These are phyloP conservation scores for Mytilinidion resinicola DNA, from an alignment of 495 filamentous ascomycete species.

Conservation along the genomic window DNA sequence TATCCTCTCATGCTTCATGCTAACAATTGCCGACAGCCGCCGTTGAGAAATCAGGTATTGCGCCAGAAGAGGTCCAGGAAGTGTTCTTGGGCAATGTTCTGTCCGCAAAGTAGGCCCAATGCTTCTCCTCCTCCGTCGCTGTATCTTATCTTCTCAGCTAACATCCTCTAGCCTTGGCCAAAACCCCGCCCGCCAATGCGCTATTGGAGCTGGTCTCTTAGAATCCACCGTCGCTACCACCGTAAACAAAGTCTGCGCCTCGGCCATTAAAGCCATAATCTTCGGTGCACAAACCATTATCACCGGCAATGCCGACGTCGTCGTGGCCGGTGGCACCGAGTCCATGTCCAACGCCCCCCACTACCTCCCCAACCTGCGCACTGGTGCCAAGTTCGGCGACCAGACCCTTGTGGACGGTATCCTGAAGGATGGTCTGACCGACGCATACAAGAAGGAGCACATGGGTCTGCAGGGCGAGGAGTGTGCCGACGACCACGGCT, in stretches of 20 bases:
- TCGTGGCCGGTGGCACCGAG: constrained; percentile 90
- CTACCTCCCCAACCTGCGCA: constrained; percentile 79
- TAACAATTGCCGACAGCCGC: constrained; percentile 52
- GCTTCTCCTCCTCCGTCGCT: constrained; percentile 2
- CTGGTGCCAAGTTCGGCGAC: constrained; percentile 85
- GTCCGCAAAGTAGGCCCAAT: constrained; percentile 70
- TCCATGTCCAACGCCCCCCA: constrained; percentile 98
- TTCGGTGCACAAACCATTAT: constrained; percentile 94
- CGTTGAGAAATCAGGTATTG: constrained; percentile 76
- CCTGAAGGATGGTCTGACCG: constrained; percentile 83
- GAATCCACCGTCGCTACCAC: constrained; percentile 79
- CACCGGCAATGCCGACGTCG: constrained; percentile 80
- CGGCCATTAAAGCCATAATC: constrained; percentile 86
- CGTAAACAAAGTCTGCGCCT: constrained; percentile 98
- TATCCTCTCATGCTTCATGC: constrained; percentile 4
- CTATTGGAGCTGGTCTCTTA: constrained; percentile 75
- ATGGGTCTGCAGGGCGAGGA: constrained; percentile 94
- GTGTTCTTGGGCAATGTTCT: constrained; percentile 98
- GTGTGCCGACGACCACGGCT: constrained; percentile 75
- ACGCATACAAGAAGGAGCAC: constrained; percentile 85
- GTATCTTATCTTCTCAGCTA: background rate
- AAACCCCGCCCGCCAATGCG: constrained; percentile 91
- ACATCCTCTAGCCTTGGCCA: constrained; percentile 69
- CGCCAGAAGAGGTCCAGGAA: constrained; percentile 81
- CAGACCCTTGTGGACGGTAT: constrained; percentile 81